Base-by-base conservation (phyloP, 2,329 filamentous ascomycete species). In the Neoascochyta sp. region DNA sequence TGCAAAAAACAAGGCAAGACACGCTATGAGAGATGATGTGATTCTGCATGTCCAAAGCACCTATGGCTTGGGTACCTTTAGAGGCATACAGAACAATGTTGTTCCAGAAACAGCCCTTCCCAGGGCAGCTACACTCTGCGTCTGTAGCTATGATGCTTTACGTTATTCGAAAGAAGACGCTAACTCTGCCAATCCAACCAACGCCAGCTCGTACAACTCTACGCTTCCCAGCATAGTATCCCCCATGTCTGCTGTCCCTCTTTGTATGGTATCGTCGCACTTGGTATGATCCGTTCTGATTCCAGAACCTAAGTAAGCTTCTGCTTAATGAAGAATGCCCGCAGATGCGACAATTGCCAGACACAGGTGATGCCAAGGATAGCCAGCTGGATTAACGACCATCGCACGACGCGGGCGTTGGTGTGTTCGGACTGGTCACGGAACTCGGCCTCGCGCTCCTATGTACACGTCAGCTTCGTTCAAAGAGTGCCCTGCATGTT, bases 321-420 rank as follows among this genome's bases (percentile, higher is more conserved):
- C 73, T 96, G 90, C 77, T 98, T 98, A 74, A 98, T 98, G 73
- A 98, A 98, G 77, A 98, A 98, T 25, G 86, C 84, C 50, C 92
- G 78, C 53, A 98, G 76, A 68, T 98, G 90, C 31, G 88, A 94
- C 25, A 98, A 74, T 67, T 98, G 92, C 92, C 92, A 98, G 40
- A 87, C 86, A 68, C 92, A 98, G 18, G 92, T 95, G 33, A 82
- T 74, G 32, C 81, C 86, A 31, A 98, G 73, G 20, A 96, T 79
- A 29, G 80, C 75, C 39, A 96, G 71, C 67, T 98, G 92, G 48
- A 96, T 83, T 45, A 95, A 58, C 47, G 92, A 90, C 90, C 92
- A 98, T 51, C 88, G 81, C 28, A 96, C 80, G 43, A 96, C 90
- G 54, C 90, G 83, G 33, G 80, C 73, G 66, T 98, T 98, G 46